Evolutionary conservation across 805 yeast species (phyloP).

Genomic region (Yarrowia sp.): DNA sequence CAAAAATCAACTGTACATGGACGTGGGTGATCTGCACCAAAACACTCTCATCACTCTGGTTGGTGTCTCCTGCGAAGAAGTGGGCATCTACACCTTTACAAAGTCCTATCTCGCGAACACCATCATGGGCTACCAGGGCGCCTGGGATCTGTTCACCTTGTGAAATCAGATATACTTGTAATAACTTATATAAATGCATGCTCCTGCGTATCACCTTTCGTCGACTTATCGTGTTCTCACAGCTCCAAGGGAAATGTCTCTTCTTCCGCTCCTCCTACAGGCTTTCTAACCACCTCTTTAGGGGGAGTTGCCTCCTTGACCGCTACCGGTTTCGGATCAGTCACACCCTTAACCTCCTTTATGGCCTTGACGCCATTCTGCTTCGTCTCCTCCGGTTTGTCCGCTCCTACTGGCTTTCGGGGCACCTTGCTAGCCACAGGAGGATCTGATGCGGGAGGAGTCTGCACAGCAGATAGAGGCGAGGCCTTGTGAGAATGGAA

Average conservation of each 20-base stretch:
- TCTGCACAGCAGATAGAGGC: constrained; percentile 34
- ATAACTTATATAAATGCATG: constrained; percentile 31
- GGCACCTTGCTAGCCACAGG: constrained; percentile 21
- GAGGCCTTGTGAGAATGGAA: constrained; percentile 35
- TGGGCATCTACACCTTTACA: constrained; percentile 1
- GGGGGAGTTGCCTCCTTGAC: neutral
- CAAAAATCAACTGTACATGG: neutral
- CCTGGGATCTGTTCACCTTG: neutral
- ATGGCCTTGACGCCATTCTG: neutral
- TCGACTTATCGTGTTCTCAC: neutral
- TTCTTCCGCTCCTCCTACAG: constrained; percentile 11
- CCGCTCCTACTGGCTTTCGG: constrained; percentile 27
- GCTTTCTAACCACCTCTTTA: constrained; percentile 15
- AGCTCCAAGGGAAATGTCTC: constrained; percentile 33
- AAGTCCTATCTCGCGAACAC: constrained; percentile 1
- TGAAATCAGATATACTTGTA: constrained; percentile 1
- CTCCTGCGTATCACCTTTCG: constrained; percentile 3
- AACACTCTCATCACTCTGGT: neutral
- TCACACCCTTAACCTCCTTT: neutral
- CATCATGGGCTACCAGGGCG: constrained; percentile 10
- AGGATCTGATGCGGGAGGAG: constrained; percentile 38
- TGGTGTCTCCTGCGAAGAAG: neutral
- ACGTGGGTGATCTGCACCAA: neutral
- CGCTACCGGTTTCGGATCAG: neutral
- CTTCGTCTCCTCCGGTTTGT: neutral